phyloP scores from a whole-genome alignment of 768 basidiomycete species.

The Tricholoma sp. region DNA sequence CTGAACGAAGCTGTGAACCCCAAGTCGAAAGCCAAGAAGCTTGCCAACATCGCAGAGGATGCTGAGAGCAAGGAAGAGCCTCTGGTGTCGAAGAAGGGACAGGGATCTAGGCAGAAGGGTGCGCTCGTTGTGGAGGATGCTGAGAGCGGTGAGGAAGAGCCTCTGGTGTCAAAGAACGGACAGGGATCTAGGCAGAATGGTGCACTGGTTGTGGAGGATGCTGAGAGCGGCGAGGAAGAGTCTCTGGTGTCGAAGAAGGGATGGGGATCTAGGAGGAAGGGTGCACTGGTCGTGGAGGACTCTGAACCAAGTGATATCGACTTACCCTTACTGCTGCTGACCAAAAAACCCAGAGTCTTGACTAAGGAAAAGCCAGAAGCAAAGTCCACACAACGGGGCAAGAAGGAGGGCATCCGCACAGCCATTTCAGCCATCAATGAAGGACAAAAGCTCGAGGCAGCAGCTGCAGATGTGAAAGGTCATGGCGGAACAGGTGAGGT shows the following conservation, averaged over 20 bases:
- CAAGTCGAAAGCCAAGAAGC: background rate
- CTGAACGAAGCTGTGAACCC: background rate
- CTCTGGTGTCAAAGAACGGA: background rate
- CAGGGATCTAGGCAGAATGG: background rate
- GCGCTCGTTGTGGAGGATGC: background rate
- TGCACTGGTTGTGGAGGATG: background rate
- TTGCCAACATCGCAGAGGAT: background rate
- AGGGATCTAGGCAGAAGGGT: background rate
- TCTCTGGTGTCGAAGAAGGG: background rate
- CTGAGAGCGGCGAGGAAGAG: background rate
- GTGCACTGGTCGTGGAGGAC: background rate
- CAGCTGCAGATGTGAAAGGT: no score
- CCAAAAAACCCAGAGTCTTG: background rate
- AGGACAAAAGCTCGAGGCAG: no score
- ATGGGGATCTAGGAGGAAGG: background rate
- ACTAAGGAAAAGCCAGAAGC: background rate
- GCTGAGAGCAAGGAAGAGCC: background rate
- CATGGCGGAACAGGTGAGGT: background rate
- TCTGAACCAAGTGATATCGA: background rate
- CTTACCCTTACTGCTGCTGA: background rate
- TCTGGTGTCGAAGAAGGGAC: background rate
- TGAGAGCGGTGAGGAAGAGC: background rate
- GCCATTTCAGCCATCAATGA: background rate
- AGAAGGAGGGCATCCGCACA: background rate
- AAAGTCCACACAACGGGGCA: no score